Evolutionary conservation across 208 protist genomes (phyloP), one percentile per base, ranked within the genome.

Genomic region (Crithidia bombi): DNA sequence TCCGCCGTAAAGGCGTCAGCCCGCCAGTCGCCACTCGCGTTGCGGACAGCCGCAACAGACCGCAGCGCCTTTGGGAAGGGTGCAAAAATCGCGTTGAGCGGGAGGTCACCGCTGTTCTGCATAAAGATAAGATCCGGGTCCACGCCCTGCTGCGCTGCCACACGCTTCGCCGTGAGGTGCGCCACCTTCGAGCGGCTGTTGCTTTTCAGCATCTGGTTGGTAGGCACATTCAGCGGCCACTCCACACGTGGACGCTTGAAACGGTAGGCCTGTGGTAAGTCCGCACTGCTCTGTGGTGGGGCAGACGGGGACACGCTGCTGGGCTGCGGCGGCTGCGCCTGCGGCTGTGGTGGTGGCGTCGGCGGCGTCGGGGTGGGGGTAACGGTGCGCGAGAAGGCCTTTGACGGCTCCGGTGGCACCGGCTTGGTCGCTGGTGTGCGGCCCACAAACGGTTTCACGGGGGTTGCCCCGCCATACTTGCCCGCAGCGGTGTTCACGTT

Each of bases 101-200:
- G 91, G 39, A 96, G 75, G 28, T 94, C 91, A 23, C 80, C 88
- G 15, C 54, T 35, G 65, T 93, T 92, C 69, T 96, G 91, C 5
- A 57, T 52, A 41, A 96, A 96, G 51, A 96, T 83, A 28, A 93
- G 78, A 68, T 96, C 91, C 12, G 91, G 91, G 52, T 96, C 91
- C 7, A 96, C 82, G 25, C 50, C 55, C 65, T 91, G 78, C 63
- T 96, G 91, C 21, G 91, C 88, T 12, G 83, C 82, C 32, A 90
- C 82, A 46, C 91, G 83, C 67, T 75, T 83, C 58, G 83, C 78
- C 26, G 88, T 94, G 9, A 94, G 73, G 36, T 81, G 86, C 11
- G 86, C 86, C 61, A 93, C 79, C 74, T 92, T 94, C 23, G 88
- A 93, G 23, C 88, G 87, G 73, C 88, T 94, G 56, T 78, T 90